phyloP scores from a whole-genome alignment of 345 rosid species.

The Lepidium africanum region DNA sequence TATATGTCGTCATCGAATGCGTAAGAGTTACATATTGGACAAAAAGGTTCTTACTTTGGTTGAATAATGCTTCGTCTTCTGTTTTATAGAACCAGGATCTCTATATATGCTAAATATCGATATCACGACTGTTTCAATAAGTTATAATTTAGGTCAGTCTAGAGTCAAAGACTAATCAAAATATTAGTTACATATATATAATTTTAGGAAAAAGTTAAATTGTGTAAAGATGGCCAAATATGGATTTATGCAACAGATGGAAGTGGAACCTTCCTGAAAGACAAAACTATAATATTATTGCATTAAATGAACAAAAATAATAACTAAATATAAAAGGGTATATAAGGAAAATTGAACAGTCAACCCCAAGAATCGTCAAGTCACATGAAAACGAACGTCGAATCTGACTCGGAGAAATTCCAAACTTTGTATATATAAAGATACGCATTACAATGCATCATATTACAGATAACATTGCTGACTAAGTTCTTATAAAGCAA shows the following conservation, averaged over 20 bases:
- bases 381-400: conserved; percentile 25
- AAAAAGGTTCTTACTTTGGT: no score
- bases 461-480: neutral
- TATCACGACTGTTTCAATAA: neutral
- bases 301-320: neutral
- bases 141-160: neutral
- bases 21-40: no score
- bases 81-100: no score
- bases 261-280: conserved; percentile 18
- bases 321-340: neutral
- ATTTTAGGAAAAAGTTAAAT: neutral
- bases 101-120: neutral
- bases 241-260: neutral
- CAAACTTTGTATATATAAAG: conserved; percentile 2
- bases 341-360: conserved; percentile 3
- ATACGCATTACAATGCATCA: conserved; percentile 13
- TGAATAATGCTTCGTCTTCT: no score
- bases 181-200: neutral
- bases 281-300: neutral
- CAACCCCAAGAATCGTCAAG: conserved; percentile 31
- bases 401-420: conserved; percentile 20
- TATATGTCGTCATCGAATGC: no score
- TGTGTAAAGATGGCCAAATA: neutral
- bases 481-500: conserved; percentile 4
- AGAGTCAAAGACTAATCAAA: conserved; percentile 5